These are phyloP conservation scores for Aspergillus alliaceus DNA, from an alignment of 2,329 filamentous ascomycete species.

Conservation along the genomic window DNA sequence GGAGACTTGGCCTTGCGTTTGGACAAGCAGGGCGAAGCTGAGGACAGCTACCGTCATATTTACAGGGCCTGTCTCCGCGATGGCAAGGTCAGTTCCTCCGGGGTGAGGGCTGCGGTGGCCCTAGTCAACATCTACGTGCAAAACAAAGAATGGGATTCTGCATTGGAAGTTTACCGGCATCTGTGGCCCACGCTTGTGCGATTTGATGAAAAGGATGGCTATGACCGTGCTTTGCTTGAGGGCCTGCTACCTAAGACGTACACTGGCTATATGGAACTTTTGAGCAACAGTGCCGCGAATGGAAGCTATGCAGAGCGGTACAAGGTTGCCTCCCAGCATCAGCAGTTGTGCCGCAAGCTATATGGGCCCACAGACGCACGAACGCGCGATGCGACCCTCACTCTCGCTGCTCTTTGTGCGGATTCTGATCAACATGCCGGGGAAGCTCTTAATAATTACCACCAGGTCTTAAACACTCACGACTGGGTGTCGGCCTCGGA, in stretches of 20 bases:
- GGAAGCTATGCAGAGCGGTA: conserved; percentile 47
- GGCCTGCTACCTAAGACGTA: conserved; percentile 49
- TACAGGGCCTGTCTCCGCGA: conserved; percentile 36
- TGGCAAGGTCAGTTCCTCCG: conserved; percentile 37
- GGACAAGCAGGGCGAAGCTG: conserved; percentile 31
- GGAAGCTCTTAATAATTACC: conserved; percentile 49
- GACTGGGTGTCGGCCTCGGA: conserved; percentile 36
- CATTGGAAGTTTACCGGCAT: conserved; percentile 47
- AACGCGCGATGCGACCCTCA: conserved; percentile 40
- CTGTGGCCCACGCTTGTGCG: conserved; percentile 51
- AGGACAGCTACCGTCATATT: conserved; percentile 49
- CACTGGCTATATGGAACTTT: conserved; percentile 49
- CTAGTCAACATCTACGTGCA: conserved; percentile 49
- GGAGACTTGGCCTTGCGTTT: conserved; percentile 49
- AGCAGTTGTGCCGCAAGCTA: conserved; percentile 45
- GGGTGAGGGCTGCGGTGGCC: conserved; percentile 48
- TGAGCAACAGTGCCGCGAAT: conserved; percentile 44
- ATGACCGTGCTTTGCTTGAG: conserved; percentile 38
- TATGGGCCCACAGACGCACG: conserved; percentile 36
- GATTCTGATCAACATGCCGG: conserved; percentile 43
- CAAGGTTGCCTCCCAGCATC: conserved; percentile 51
- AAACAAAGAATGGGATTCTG: conserved; percentile 46
- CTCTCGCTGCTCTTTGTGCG: conserved; percentile 50
- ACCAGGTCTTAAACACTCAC: conserved; percentile 45
- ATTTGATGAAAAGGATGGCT: conserved; percentile 41